Base-by-base conservation (phyloP, 768 basidiomycete genomes). In the Boletus rex-veris region DNA sequence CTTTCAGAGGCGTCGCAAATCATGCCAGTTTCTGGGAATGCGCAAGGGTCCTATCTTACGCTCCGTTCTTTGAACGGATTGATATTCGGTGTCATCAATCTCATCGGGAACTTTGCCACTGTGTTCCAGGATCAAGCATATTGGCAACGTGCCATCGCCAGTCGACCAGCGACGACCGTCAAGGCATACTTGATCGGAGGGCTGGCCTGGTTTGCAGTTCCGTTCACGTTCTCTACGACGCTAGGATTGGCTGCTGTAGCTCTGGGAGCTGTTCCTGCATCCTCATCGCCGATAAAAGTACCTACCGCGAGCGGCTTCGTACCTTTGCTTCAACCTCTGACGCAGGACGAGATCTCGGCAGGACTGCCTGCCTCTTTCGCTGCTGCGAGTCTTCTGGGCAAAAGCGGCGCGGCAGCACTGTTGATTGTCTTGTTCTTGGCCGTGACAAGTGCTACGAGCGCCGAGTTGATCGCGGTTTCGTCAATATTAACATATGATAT, bases 141-240 rank as follows among this genome's bases (percentile, higher is more conserved):
- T 71, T 96, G 90, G 86, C 91, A 93, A 65, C 80, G 92, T 12
- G 93, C 93, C 1, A 92, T 97, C 64, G 94, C 95, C 2, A 88
- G 85, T 55, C 75, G 85, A 16, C 92, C 92, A 0, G 85, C 82
- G 2, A 85, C 80, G n/a, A 88, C 88, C 12, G 92, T 95, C 53
- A 94, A 93, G 69, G 94, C 90, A 0, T 98, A 92, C 73, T 75
- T 95, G 4, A 77, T 93, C 8, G 95, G 94, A 41, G 94, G 93
- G 4, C 67, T 94, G 8, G 88, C 91, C 2, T 97, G 95, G 93
- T 92, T 95, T 64, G 83, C 88, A 1, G 92, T 94, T 54, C 92
- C 92, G 0, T 91, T 94, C 68, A 80, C 81, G 7, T 83, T 98
- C 60, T 87, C 94, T 1, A 94, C 90, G 0, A 90, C 89, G 2